phyloP scores from a whole-genome alignment of 352 stramenopile species.

The Discostella stelligera region DNA sequence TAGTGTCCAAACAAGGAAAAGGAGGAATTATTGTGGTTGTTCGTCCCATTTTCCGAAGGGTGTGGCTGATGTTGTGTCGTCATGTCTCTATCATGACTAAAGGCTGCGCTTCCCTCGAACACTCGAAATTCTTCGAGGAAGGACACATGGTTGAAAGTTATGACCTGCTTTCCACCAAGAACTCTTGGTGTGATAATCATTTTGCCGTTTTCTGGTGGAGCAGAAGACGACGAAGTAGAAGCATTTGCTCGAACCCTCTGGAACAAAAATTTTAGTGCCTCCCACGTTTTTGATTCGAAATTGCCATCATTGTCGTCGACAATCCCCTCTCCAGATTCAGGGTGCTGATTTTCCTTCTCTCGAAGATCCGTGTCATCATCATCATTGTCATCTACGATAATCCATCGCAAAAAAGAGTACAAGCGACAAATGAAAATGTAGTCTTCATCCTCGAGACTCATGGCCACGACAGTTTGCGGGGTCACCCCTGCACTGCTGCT shows the following conservation, averaged over 20 bases:
- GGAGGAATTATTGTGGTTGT: neutral
- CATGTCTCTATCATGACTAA: neutral
- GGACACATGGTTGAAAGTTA: conserved; percentile 38
- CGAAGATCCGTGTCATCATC: neutral
- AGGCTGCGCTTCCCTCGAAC: conserved; percentile 13
- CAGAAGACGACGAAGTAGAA: neutral
- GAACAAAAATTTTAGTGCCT: conserved; percentile 46
- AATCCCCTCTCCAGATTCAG: neutral
- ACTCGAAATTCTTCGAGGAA: conserved; percentile 43
- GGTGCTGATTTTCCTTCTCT: conserved; percentile 14
- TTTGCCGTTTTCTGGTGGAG: neutral
- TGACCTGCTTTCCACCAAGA: conserved; percentile 37
- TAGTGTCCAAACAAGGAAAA: conserved; percentile 37
- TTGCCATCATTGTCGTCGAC: conserved; percentile 7
- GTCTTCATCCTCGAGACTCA: conserved; percentile 39
- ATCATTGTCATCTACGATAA: conserved; percentile 14
- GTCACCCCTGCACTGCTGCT: conserved; percentile 12
- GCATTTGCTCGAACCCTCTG: conserved; percentile 12
- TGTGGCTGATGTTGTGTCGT: conserved; percentile 4
- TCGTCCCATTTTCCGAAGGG: neutral
- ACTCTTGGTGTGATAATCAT: conserved; percentile 30
- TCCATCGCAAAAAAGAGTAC: conserved; percentile 39
- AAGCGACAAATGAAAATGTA: conserved; percentile 47
- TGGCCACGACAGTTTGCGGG: conserved; percentile 29
- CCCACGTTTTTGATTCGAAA: conserved; percentile 25